phyloP scores from a whole-genome alignment of 805 yeast species.

The Cyberlindnera americana region DNA sequence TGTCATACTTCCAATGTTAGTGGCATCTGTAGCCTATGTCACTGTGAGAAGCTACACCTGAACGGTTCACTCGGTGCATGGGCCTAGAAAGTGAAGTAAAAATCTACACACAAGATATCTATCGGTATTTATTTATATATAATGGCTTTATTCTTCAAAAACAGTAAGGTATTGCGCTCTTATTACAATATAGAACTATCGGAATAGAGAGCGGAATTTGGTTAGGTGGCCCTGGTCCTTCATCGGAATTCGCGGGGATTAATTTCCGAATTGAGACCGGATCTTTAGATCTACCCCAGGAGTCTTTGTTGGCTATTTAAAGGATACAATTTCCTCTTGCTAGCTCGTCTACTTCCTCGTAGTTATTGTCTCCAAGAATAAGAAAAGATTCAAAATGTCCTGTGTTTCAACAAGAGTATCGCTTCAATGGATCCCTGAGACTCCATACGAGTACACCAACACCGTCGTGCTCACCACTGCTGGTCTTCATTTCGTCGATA shows the following conservation, averaged over 20 bases:
- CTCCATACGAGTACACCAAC: conserved; percentile 40
- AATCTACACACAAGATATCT: too few species aligned
- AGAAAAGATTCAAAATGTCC: conserved; percentile 13
- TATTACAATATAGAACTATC: too few species aligned
- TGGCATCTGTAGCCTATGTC: neutral
- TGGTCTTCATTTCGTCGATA: conserved; percentile 44
- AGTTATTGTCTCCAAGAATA: neutral
- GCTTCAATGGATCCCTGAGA: conserved; percentile 48
- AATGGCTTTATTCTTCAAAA: too few species aligned
- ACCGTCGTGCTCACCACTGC: conserved; percentile 49
- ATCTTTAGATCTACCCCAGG: too few species aligned
- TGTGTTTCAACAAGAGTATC: conserved; percentile 42
- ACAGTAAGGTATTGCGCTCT: too few species aligned
- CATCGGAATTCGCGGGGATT: conserved; percentile 7
- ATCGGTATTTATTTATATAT: too few species aligned
- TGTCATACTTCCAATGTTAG: neutral
- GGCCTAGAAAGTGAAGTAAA: too few species aligned
- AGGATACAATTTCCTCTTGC: too few species aligned
- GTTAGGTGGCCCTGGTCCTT: conserved; percentile 2
- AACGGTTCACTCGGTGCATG: too few species aligned
- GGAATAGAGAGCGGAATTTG: conserved; percentile 1
- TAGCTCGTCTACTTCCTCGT: neutral
- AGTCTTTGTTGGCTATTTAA: too few species aligned
- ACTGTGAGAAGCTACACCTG: too few species aligned
- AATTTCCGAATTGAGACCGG: conserved; percentile 2